phyloP scores from a whole-genome alignment of 768 basidiomycete genomes.

The Naganishia kalamii region DNA sequence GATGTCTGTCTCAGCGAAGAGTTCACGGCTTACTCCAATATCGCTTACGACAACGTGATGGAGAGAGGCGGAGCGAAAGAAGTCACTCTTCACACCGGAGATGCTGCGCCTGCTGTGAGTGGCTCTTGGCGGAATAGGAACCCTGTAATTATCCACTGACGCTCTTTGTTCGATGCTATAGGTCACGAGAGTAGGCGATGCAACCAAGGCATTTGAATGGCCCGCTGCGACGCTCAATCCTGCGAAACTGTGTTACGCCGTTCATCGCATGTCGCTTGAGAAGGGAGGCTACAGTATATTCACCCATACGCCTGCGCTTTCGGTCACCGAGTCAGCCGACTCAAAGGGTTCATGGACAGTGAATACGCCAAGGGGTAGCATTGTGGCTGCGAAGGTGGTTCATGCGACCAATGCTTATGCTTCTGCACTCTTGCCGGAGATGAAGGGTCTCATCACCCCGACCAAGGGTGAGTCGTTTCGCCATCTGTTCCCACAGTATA shows the following conservation, averaged over 20 bases:
- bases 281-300: conserved; percentile 50
- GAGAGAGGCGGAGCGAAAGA: conserved; percentile 14
- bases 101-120: not conserved
- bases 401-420: conserved; percentile 85
- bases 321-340: conserved; percentile 41
- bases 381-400: conserved; percentile 61
- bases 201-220: conserved; percentile 46
- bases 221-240: conserved; percentile 10
- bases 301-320: conserved; percentile 65
- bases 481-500: too few species aligned
- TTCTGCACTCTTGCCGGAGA: conserved; percentile 65
- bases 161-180: not conserved
- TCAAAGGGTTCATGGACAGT: conserved; percentile 52
- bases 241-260: conserved; percentile 42
- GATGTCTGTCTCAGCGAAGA: conserved; percentile 35
- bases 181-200: not conserved
- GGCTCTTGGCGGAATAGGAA: too few species aligned
- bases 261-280: conserved; percentile 16
- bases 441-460: conserved; percentile 45
- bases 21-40: conserved; percentile 31
- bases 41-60: conserved; percentile 24
- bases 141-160: too few species aligned
- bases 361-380: conserved; percentile 60
- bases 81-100: conserved; percentile 16
- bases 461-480: conserved; percentile 23